Percentiles rank a stretch among this genome's conserved stretches.
phyloP scores from a whole-genome alignment of 768 basidiomycete species.

The Suillus spraguei region DNA sequence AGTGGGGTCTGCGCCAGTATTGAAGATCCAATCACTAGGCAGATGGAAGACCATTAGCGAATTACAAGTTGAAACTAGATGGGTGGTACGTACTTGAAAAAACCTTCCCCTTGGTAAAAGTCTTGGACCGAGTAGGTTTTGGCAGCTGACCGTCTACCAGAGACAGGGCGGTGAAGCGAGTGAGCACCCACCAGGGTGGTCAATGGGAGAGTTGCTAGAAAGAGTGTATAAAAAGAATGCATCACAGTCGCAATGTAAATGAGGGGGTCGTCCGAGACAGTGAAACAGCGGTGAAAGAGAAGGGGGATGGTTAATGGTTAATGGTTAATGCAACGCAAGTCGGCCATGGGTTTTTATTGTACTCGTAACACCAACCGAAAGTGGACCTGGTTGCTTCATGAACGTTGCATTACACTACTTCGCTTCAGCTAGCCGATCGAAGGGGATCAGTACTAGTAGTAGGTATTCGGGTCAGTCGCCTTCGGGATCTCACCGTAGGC shows the following conservation, averaged over 20 bases:
- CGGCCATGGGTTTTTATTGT: neutral
- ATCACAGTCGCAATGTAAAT: constrained; percentile 22
- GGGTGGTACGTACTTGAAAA: constrained; percentile 53
- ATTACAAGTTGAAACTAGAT: neutral
- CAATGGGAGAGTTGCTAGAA: constrained; percentile 31
- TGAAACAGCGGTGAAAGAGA: neutral
- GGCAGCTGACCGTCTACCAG: constrained; percentile 18
- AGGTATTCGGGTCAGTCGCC: neutral
- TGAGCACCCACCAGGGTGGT: too few relatives aligned
- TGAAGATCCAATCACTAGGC: constrained; percentile 71
- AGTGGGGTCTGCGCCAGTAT: constrained; percentile 64
- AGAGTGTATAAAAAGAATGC: constrained; percentile 32
- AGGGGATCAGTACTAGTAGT: neutral
- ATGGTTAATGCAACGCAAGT: neutral
- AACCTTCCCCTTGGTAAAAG: constrained; percentile 51
- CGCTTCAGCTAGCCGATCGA: neutral
- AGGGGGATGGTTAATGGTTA: neutral
- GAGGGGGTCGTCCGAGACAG: constrained; percentile 1
- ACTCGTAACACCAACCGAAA: neutral
- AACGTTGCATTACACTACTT: neutral
- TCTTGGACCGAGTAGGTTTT: constrained; percentile 40
- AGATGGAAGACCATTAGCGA: constrained; percentile 6
- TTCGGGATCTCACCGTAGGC: neutral
- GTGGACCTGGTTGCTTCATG: neutral
- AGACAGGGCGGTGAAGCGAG: neutral